Evolutionary conservation across 2,329 filamentous ascomycete genomes (phyloP), one percentile per base, ranked within the genome.

Genomic region (Scytalidium lignicola): DNA sequence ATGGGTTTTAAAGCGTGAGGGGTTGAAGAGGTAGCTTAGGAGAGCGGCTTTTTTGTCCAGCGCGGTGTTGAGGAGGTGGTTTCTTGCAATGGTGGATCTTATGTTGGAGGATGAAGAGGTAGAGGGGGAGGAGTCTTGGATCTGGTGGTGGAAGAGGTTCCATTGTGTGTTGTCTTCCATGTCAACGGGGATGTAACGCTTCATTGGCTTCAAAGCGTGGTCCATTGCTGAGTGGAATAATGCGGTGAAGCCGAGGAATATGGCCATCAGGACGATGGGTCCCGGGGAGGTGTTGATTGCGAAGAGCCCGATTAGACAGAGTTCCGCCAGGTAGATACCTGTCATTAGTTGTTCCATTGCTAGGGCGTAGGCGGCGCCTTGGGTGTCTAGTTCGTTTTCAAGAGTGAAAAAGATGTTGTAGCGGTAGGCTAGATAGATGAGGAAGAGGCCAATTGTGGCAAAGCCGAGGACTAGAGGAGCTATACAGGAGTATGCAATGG

Each of bases 371-470:
- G 88, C 83, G 12, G 89, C 78, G 7, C 92, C 92, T 62, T 92
- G 88, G 22, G 88, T 95, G 65, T 96, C 90, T 61, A 95, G 82
- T 51, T 81, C 73, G 13, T 87, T 83, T 63, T 92, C 87, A 41
- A 85, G 85, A 26, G 95, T 90, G 66, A 87, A 96, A 44, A 96
- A 76, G 46, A 96, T 70, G 63, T 95, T 95, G 75, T 96, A 96
- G 6, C 88, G 82, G 74, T 89, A 95, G 42, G 90, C 88, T 50
- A 92, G 72, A 65, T 95, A 95, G 67, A 95, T 88, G 37, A 93
- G 73, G 17, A 75, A 80, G 46, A 96, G 78, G 18, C 88, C 90
- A 37, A 88, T 74, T 1, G 85, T 82, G 1, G 89, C 88, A 61
- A 96, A 96, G 2, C 85, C 80, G 42, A 96, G 76, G 47, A 96